Evolutionary conservation across 2,329 filamentous ascomycete genomes (phyloP).

Genomic region (Alternaria dauci): DNA sequence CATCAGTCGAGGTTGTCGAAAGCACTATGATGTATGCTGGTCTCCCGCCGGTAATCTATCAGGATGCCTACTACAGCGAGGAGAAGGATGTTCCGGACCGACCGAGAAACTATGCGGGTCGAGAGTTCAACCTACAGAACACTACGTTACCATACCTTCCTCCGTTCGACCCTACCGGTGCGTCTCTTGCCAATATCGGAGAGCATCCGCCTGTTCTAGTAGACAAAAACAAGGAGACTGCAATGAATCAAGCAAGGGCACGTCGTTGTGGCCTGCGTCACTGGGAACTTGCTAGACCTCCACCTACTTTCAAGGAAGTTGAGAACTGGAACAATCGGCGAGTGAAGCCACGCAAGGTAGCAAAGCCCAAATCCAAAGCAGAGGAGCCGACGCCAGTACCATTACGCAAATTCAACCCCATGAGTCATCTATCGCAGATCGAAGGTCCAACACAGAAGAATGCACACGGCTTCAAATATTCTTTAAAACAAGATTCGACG

Average conservation of each 20-base stretch:
- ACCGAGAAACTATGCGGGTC: conserved; percentile 83
- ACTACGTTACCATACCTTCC: conserved; percentile 81
- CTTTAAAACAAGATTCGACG: conserved; percentile 75
- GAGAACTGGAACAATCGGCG: conserved; percentile 67
- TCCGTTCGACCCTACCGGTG: conserved; percentile 73
- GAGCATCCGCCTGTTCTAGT: conserved; percentile 57
- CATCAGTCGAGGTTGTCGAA: conserved; percentile 57
- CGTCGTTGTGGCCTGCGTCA: conserved; percentile 68
- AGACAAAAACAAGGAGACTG: conserved; percentile 63
- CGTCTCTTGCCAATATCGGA: conserved; percentile 65
- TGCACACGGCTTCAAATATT: conserved; percentile 84
- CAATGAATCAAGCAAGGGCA: conserved; percentile 61
- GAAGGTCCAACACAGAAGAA: conserved; percentile 86
- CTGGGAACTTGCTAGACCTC: conserved; percentile 79
- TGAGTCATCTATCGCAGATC: conserved; percentile 76
- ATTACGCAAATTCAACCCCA: conserved; percentile 24
- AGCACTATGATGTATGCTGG: conserved; percentile 66
- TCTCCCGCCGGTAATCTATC: conserved; percentile 77
- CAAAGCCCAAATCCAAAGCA: conserved; percentile 9
- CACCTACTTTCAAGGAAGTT: conserved; percentile 77
- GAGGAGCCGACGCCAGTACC: conserved; percentile 14
- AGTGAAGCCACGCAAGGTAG: conserved; percentile 32
- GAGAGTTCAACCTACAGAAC: conserved; percentile 81
- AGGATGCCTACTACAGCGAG: conserved; percentile 84
- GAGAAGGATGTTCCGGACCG: conserved; percentile 83